Evolutionary conservation across 306 rosid species (phyloP).

Genomic region (Crataegus laevigata): DNA sequence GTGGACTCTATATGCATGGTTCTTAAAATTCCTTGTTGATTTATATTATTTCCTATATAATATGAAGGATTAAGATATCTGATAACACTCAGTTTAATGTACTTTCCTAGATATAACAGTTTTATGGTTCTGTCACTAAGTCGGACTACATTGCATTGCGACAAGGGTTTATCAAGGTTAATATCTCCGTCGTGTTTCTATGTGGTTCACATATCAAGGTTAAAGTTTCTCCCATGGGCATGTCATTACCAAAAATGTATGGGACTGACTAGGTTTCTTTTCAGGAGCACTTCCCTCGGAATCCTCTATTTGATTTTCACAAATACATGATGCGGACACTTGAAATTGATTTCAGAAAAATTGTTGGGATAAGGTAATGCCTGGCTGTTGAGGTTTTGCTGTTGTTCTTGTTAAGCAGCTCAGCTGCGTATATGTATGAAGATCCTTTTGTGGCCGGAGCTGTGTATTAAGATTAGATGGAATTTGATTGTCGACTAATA

Average conservation of each 20-base stretch:
- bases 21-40: neutral
- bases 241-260: neutral
- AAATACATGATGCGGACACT: slow-evolving; percentile 49
- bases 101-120: slow-evolving; percentile 60
- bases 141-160: slow-evolving; percentile 71
- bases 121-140: slow-evolving; percentile 59
- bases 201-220: neutral
- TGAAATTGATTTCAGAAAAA: slow-evolving; percentile 62
- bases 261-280: neutral
- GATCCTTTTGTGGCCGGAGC: neutral
- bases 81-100: too few relatives aligned
- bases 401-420: neutral
- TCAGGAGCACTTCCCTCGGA: slow-evolving; percentile 36
- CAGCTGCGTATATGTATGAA: neutral
- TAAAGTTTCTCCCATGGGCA: neutral
- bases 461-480: neutral
- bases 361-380: slow-evolving; percentile 76
- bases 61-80: too few relatives aligned
- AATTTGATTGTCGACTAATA: slow-evolving; percentile 5
- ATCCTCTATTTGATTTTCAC: slow-evolving; percentile 41
- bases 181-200: neutral
- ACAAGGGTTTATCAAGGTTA: slow-evolving; percentile 74
- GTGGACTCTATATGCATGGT: neutral
- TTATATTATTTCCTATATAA: neutral
- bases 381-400: neutral